Conservation (phyloP, 257 asterid genomes). For the Solanum arcanum region DNA sequence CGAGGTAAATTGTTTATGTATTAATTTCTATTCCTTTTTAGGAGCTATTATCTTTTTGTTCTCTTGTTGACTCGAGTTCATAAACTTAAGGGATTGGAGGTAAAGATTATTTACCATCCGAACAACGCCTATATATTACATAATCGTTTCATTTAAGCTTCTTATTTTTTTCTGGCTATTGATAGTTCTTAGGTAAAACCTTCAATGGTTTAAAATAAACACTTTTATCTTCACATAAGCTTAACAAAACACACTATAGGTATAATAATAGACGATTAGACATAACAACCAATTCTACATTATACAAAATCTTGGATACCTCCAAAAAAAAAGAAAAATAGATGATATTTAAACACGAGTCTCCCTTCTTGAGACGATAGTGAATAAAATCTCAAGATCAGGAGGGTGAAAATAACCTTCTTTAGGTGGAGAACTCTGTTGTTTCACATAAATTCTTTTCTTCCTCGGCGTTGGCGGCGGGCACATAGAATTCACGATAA, state of each 20-base stretch:
- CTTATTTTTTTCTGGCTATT: background rate
- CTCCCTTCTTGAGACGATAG: background rate
- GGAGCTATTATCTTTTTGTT: no score
- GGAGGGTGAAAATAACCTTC: conserved; percentile 1
- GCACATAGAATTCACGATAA: conserved; percentile 1
- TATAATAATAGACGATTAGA: background rate
- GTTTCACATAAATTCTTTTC: conserved; percentile 1
- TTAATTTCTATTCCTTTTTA: no score
- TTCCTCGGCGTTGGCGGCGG: conserved; percentile 20
- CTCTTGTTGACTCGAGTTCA: background rate
- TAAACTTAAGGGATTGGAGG: background rate
- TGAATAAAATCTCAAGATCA: conserved; percentile 14
- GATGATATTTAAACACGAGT: background rate
- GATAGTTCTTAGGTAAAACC: background rate
- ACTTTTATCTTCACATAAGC: background rate
- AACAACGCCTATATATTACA: background rate
- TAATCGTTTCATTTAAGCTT: background rate
- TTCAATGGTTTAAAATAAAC: background rate
- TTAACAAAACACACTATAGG: background rate
- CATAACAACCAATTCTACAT: background rate
- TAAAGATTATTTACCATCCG: background rate
- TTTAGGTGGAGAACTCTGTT: background rate
- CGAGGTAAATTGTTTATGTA: no score
- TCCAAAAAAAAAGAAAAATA: background rate
- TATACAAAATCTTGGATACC: background rate